Evolutionary conservation across 352 stramenopile genomes (phyloP).

Genomic region (Phytophthora syringae): DNA sequence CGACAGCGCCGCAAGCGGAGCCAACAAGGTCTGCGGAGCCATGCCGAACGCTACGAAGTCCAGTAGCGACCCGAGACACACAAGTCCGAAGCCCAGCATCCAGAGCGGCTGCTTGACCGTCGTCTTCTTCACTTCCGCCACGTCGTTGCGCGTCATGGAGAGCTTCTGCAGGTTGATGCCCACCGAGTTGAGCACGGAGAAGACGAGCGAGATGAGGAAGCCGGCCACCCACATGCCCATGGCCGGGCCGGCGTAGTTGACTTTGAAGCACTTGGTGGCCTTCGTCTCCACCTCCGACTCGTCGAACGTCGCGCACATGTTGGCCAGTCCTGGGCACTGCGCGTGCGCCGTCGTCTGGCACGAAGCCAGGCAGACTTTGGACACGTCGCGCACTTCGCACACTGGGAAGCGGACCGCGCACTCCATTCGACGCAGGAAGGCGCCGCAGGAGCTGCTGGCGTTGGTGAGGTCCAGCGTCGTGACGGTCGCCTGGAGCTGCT

Average conservation of each 20-base stretch:
- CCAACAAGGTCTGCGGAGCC: conserved; percentile 90
- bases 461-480: conserved; percentile 68
- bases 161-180: conserved; percentile 94
- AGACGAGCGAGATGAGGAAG: conserved; percentile 88
- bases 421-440: conserved; percentile 63
- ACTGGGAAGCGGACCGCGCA: conserved; percentile 82
- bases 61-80: conserved; percentile 83
- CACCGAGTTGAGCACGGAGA: conserved; percentile 90
- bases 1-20: conserved; percentile 86
- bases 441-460: conserved; percentile 61
- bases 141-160: conserved; percentile 81
- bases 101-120: conserved; percentile 89
- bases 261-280: conserved; percentile 82
- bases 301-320: conserved; percentile 58
- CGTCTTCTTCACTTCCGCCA: conserved; percentile 67
- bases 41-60: conserved; percentile 94
- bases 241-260: conserved; percentile 69
- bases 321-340: conserved; percentile 64
- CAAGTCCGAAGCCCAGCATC: conserved; percentile 87
- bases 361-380: conserved; percentile 66
- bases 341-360: conserved; percentile 67
- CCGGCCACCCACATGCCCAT: conserved; percentile 88
- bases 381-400: conserved; percentile 81
- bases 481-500: conserved; percentile 48
- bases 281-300: conserved; percentile 61